A percentile compares a stretch with the other conserved stretches of the same genome.
Evolutionary conservation across 805 yeast genomes (phyloP).

Genomic region (Lachancea cidri): DNA sequence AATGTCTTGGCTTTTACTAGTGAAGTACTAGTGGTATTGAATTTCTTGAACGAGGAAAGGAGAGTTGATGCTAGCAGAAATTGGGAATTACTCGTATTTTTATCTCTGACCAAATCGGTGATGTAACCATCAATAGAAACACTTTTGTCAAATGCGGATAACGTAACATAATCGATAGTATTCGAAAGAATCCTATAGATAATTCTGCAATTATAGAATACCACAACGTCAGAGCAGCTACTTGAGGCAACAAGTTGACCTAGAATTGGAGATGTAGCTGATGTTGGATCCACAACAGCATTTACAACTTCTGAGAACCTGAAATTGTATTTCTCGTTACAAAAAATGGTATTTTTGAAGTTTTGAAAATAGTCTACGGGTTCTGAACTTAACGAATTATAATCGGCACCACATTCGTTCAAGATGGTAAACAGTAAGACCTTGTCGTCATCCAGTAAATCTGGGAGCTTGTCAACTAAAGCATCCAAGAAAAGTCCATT

Average conservation of each 20-base stretch:
- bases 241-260: conserved; percentile 1
- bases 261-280: neutral
- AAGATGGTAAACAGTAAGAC: conserved; percentile 30
- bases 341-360: conserved; percentile 19
- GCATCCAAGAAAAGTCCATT: conserved; percentile 25
- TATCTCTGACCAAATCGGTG: conserved; percentile 28
- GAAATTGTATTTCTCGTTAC: conserved; percentile 9
- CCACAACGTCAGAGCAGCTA: conserved; percentile 5
- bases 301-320: conserved; percentile 9
- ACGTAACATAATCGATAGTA: conserved; percentile 27
- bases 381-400: conserved; percentile 27
- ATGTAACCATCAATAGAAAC: conserved; percentile 32
- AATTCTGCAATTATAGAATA: conserved; percentile 35
- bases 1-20: conserved; percentile 53
- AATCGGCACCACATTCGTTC: conserved; percentile 37
- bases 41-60: conserved; percentile 32
- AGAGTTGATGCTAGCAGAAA: conserved; percentile 32
- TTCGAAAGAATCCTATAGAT: conserved; percentile 30
- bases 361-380: conserved; percentile 19
- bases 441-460: conserved; percentile 8
- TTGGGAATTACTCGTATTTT: conserved; percentile 32
- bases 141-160: conserved; percentile 20
- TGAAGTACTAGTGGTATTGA: conserved; percentile 30
- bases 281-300: conserved; percentile 2
- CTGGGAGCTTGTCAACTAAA: conserved; percentile 14